Evolutionary conservation across 2,329 filamentous ascomycete genomes (phyloP).

Genomic region (Chrysoporthe puriensis): DNA sequence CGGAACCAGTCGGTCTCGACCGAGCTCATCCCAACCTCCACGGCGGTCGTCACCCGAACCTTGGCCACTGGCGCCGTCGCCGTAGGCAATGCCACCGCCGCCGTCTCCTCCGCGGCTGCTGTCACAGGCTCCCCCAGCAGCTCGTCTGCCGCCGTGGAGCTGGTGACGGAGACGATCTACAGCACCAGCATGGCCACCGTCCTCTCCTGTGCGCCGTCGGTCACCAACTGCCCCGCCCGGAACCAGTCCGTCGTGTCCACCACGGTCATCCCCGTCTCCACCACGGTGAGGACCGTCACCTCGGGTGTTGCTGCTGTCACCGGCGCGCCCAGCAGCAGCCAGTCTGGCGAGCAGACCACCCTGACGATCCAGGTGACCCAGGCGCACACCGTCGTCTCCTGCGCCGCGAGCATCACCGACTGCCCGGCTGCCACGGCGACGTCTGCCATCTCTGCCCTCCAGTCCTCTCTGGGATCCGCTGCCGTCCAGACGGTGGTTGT

Average conservation of each 20-base stretch:
- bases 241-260: constrained; percentile 27
- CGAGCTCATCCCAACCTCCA: constrained; percentile 29
- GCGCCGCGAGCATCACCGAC: constrained; percentile 36
- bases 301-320: constrained; percentile 22
- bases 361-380: constrained; percentile 26
- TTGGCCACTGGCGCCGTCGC: constrained; percentile 16
- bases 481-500: constrained; percentile 33
- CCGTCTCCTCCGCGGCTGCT: not conserved
- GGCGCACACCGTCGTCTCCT: constrained; percentile 36
- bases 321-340: constrained; percentile 13
- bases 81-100: constrained; percentile 15
- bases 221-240: constrained; percentile 35
- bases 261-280: constrained; percentile 29
- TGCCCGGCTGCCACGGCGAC: constrained; percentile 34
- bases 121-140: constrained; percentile 15
- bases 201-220: constrained; percentile 33
- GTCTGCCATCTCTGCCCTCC: constrained; percentile 15
- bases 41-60: constrained; percentile 18
- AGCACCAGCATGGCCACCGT: constrained; percentile 30
- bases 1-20: constrained; percentile 26
- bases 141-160: constrained; percentile 13
- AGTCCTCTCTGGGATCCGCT: constrained; percentile 26
- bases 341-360: constrained; percentile 25
- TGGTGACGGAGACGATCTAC: constrained; percentile 30
- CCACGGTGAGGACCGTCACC: constrained; percentile 20